Percentiles rank a stretch among this genome's conserved stretches.
Conservation (phyloP, 208 protist species). For the Crithidia brevicula region DNA sequence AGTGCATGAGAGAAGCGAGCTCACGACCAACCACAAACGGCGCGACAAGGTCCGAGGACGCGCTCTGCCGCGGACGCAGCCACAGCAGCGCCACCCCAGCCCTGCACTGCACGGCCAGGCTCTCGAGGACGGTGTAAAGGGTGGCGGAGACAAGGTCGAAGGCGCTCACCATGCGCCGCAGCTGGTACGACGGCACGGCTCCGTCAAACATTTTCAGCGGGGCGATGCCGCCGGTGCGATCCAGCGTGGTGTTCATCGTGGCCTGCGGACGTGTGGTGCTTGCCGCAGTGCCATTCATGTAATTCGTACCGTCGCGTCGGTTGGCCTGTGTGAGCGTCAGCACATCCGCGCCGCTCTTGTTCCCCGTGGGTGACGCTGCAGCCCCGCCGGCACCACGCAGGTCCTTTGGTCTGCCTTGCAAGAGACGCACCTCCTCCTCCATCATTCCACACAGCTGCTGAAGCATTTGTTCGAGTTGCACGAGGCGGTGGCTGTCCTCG, state of each 20-base stretch:
- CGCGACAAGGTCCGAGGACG: slow-evolving; percentile 81
- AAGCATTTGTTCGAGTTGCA: slow-evolving; percentile 45
- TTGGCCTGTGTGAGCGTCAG: slow-evolving; percentile 2
- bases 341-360: not conserved
- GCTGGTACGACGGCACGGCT: slow-evolving; percentile 56
- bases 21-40: slow-evolving; percentile 89
- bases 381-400: not conserved
- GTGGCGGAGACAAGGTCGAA: slow-evolving; percentile 83
- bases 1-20: slow-evolving; percentile 55
- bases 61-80: slow-evolving; percentile 65
- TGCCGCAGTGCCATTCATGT: slow-evolving; percentile 7
- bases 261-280: not conserved
- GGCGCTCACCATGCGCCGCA: slow-evolving; percentile 69
- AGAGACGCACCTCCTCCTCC: slow-evolving; percentile 69
- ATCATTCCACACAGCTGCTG: slow-evolving; percentile 73
- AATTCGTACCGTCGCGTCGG: not conserved
- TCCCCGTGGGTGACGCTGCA: not conserved
- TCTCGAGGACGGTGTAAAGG: slow-evolving; percentile 82
- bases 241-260: slow-evolving; percentile 2
- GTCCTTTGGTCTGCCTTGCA: slow-evolving; percentile 33
- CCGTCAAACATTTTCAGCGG: slow-evolving; percentile 64
- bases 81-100: slow-evolving; percentile 79
- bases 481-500: slow-evolving; percentile 56
- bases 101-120: slow-evolving; percentile 73
- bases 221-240: not conserved